Base-by-base conservation (phyloP, 352 stramenopile genomes). In the Phytophthora hibernalis region DNA sequence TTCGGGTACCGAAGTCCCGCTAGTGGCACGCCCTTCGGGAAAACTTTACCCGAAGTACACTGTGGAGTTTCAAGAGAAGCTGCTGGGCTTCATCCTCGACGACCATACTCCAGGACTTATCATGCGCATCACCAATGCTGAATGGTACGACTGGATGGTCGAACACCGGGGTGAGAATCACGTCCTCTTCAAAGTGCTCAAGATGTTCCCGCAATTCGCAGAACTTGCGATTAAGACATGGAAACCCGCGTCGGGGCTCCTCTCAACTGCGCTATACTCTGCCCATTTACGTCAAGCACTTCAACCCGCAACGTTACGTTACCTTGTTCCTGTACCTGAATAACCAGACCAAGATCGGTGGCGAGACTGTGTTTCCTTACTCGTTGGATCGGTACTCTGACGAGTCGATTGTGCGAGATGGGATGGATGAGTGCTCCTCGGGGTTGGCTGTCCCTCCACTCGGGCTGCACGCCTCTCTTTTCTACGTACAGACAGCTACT, bases 271-370 rank as follows among this genome's bases (percentile, higher is more conserved):
- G 79, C 43, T 94, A 94, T 70, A 79, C 48, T 20, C 21, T 93
- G 35, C 87, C 87, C 5, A 57, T 68, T 37, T 90, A 87, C 53
- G 74, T 87, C 24, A 86, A 88, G 54, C 83, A 94, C 62, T 92
- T 91, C 62, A 74, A 94, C 33, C 87, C 87, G 24, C 98, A 99
- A 83, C 88, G 97, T 12, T 98, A 97, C 74, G 95, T 93, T 5
- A 99, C 97, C 33, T 77, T 99, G 4, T 98, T 99, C 69, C 77
- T 98, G 66, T 99, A 99, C 73, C 76, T 99, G 37, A 98, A 90
- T 72, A 96, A 98, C 68, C 89, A 99, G 52, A 90, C 89, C 59
- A 94, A 98, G 62, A 47, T 93, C n/a, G 97, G 97, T 13, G 97
- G 97, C 16, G 92, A 99, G 75, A 99, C 97, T 0, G 93, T 99